Evolutionary conservation across 2,329 filamentous ascomycete species (phyloP).

Genomic region (Amesomyces nigricolor): DNA sequence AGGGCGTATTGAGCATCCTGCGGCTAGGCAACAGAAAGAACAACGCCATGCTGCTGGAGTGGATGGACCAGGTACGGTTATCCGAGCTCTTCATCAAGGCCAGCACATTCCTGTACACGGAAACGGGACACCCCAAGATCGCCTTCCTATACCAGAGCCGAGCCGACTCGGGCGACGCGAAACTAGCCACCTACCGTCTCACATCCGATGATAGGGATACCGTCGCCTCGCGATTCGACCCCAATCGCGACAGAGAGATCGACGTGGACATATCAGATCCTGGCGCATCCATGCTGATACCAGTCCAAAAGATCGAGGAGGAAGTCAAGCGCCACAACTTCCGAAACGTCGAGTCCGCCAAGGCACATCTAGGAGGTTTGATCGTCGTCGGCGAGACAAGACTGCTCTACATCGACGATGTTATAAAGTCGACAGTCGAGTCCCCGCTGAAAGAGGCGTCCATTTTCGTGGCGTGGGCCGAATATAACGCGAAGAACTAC

Average conservation of each 20-base stretch:
- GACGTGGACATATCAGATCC: conserved; percentile 49
- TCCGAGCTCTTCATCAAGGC: conserved; percentile 56
- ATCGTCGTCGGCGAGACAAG: conserved; percentile 74
- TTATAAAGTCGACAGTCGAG: conserved; percentile 61
- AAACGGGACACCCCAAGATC: conserved; percentile 52
- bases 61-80: conserved; percentile 51
- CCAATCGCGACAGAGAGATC: conserved; percentile 49
- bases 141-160: conserved; percentile 54
- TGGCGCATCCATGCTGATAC: conserved; percentile 57
- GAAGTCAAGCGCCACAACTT: conserved; percentile 56
- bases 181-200: conserved; percentile 54
- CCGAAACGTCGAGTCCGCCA: conserved; percentile 47
- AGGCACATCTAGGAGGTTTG: conserved; percentile 61
- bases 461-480: conserved; percentile 88
- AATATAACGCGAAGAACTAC: conserved; percentile 74
- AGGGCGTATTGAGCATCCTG: conserved; percentile 52
- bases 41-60: conserved; percentile 39
- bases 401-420: conserved; percentile 78
- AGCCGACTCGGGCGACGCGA: conserved; percentile 47
- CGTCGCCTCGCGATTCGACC: conserved; percentile 50
- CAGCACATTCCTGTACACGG: conserved; percentile 52
- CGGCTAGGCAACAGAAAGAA: conserved; percentile 45
- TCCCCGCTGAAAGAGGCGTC: conserved; percentile 65
- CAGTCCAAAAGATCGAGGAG: conserved; percentile 49
- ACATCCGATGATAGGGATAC: conserved; percentile 54